A percentile compares a stretch with the other conserved stretches of the same genome.
Evolutionary conservation across 371 early-diverging fungal genomes (phyloP).

Genomic region (Rhizopus sp.): DNA sequence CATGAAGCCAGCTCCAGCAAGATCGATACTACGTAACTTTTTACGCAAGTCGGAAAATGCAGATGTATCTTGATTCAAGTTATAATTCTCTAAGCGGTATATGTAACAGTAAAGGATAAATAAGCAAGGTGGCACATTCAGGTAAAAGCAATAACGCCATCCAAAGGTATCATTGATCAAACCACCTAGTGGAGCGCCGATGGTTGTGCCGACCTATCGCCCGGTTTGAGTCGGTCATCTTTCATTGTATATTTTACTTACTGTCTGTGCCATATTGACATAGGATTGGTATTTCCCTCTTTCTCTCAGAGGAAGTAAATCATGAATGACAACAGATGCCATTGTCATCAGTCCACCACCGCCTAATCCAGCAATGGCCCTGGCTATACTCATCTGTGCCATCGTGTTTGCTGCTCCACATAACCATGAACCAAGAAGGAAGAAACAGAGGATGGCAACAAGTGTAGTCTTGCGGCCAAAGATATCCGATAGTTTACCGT

Average conservation of each 20-base stretch:
- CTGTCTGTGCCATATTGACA: conserved; percentile 43
- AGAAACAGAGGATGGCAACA: conserved; percentile 28
- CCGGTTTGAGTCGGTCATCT: not conserved
- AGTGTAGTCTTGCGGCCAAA: conserved; percentile 43
- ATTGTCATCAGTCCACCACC: conserved; percentile 71
- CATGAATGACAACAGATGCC: conserved; percentile 39
- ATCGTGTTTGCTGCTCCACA: conserved; percentile 58
- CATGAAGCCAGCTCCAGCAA: conserved; percentile 55
- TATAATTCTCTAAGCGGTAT: conserved; percentile 33
- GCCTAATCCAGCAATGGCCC: conserved; percentile 78
- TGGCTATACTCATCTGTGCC: conserved; percentile 70
- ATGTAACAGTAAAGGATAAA: conserved; percentile 39
- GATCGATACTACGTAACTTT: conserved; percentile 57
- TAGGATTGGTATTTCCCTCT: conserved; percentile 45
- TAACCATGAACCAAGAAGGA: conserved; percentile 40
- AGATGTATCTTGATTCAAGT: conserved; percentile 10
- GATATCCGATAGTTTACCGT: conserved; percentile 40
- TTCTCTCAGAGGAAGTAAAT: conserved; percentile 33
- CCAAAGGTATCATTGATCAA: conserved; percentile 55
- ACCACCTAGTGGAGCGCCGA: conserved; percentile 52
- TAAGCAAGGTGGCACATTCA: conserved; percentile 71
- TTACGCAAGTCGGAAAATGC: conserved; percentile 9
- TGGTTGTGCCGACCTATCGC: conserved; percentile 30
- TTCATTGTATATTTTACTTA: conserved; percentile 16
- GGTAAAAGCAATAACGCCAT: conserved; percentile 74